Conservation (phyloP, 2,329 filamentous ascomycete genomes). For the Thyridium curvatum region DNA sequence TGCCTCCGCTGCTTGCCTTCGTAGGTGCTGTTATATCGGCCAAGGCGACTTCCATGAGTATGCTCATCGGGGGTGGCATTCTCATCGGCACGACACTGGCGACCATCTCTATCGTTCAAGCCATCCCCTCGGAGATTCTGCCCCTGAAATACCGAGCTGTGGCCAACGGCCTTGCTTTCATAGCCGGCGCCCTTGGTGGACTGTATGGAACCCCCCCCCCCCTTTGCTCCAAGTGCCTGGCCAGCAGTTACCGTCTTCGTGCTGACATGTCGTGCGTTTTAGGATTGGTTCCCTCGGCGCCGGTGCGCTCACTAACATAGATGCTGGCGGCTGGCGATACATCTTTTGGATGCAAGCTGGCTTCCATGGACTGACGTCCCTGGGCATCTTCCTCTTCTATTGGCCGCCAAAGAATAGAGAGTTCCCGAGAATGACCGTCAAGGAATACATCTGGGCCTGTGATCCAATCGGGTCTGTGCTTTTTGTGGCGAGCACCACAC, state of each 20-base stretch:
- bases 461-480: constrained; percentile 39
- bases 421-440: constrained; percentile 27
- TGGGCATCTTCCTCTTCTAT: constrained; percentile 42
- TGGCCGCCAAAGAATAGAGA: constrained; percentile 32
- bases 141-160: constrained; percentile 50
- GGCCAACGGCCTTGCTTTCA: constrained; percentile 45
- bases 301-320: constrained; percentile 43
- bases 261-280: neutral
- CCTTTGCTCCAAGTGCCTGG: neutral
- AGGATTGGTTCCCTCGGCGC: constrained; percentile 43
- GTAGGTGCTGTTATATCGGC: constrained; percentile 47
- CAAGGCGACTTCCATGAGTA: constrained; percentile 47
- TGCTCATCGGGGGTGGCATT: constrained; percentile 50
- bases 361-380: constrained; percentile 39
- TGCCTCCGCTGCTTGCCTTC: constrained; percentile 47
- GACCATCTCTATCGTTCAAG: constrained; percentile 48
- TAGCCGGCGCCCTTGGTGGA: constrained; percentile 44
- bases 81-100: constrained; percentile 48
- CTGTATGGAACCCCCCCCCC: constrained; percentile 29
- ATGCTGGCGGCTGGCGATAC: constrained; percentile 41
- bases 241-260: neutral
- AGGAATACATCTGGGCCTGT: constrained; percentile 36
- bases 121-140: constrained; percentile 50
- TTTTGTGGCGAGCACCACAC: constrained; percentile 34
- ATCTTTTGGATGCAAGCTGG: constrained; percentile 56